Evolutionary conservation across 2,329 filamentous ascomycete genomes (phyloP), one percentile per base, ranked within the genome.

Genomic region (Cladosporium austrohemisphaericum): DNA sequence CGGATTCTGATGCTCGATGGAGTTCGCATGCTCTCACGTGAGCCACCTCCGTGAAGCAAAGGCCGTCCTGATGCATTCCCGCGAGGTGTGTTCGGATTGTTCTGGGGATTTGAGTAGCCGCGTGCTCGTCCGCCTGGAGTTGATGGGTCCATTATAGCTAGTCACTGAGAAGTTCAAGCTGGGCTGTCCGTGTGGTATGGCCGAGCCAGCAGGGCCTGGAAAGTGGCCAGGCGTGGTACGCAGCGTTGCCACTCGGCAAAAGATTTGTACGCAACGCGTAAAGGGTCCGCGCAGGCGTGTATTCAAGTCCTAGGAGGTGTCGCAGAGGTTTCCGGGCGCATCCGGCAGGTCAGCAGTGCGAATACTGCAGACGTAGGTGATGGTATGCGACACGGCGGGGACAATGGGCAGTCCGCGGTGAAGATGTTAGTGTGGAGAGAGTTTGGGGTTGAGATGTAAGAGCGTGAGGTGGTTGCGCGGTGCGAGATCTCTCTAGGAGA

Each of bases 1-100:
- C 63, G 56, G 28, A 65, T 64, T 14, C 63, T 53, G 14, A 65
- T 65, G 40, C 58, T 63, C 6, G 62, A 63, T 3, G 61, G 63
- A 8, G 57, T 53, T 53, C 63, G 55, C 47, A 65, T 36, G 49
- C 54, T 62, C 37, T 63, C 63, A 32, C 55, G 58, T 13, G 62
- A 62, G n/a, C 38, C 43, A 26, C 41, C 41, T 10, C 22, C 41
- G n/a, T 16, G 13, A 22, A 47, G 18, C 3, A 47, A 19, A 28
- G 44, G 44, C 35, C 44, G 37, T 13, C 19, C 33, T 1, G 44
- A 38, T 19, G 33, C 13, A n/a, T 38, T 38, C 16, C 23, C 23
- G 10, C 44, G 44, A 25, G 41, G 31, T 11, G 41, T 9, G 13
- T 11, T 35, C 10, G 22, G 9, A 22, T 5, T 14, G 9, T 26